Evolutionary conservation across 2,329 filamentous ascomycete genomes (phyloP).

Genomic region (Thielaviopsis musarum): DNA sequence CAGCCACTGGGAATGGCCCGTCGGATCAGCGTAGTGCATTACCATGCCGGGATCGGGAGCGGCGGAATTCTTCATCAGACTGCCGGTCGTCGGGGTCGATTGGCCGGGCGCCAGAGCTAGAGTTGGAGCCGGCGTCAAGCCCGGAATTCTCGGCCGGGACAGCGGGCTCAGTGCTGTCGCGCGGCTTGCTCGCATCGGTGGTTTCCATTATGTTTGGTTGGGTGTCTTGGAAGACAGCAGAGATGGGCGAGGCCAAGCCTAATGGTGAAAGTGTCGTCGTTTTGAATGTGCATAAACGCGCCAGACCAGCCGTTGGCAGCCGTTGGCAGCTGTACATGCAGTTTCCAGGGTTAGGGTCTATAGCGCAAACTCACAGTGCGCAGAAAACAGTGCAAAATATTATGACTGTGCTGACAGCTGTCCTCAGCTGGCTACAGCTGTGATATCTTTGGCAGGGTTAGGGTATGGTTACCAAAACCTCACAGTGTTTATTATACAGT

Average conservation of each 20-base stretch:
- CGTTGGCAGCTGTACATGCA: neutral
- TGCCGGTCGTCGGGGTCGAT: neutral
- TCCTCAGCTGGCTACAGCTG: neutral
- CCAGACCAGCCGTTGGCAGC: neutral
- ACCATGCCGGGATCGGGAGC: constrained; percentile 33
- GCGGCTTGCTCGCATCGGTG: neutral
- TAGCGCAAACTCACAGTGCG: neutral
- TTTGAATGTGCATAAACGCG: neutral
- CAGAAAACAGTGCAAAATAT: no score
- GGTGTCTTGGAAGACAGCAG: neutral
- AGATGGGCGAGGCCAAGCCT: neutral
- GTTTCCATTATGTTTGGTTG: neutral
- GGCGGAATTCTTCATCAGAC: constrained; percentile 12
- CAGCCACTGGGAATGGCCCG: neutral
- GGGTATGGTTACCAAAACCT: no score
- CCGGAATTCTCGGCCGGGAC: neutral
- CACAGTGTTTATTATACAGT: no score
- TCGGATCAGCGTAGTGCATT: constrained; percentile 19
- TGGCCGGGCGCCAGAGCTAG: no score
- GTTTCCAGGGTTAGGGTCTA: neutral
- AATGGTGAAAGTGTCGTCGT: neutral
- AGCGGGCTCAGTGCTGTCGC: neutral
- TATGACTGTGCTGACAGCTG: neutral
- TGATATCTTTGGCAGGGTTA: neutral
- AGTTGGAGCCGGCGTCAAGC: no score